phyloP scores from a whole-genome alignment of 1,284 basidiomycete genomes.

The Stygiomarasmius scandens region DNA sequence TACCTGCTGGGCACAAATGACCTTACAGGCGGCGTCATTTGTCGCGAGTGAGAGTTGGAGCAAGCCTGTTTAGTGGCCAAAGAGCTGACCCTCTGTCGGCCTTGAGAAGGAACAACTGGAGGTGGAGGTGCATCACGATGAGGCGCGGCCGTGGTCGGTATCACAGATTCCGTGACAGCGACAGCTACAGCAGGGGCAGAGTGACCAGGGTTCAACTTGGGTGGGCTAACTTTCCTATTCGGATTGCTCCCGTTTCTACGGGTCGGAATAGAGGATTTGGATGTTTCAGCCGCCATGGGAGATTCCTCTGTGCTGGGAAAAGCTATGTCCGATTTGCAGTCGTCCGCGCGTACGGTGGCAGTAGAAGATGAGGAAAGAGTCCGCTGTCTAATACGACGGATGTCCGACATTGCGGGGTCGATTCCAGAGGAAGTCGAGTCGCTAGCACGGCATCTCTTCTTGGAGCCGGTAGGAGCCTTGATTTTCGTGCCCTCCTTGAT shows the following conservation, averaged over 20 bases:
- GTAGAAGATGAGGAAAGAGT: slow-evolving; percentile 8
- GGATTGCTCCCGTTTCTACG: not conserved
- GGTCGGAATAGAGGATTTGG: not conserved
- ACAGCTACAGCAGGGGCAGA: slow-evolving; percentile 6
- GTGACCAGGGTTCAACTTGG: slow-evolving; percentile 9
- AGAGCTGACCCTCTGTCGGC: slow-evolving; percentile 4
- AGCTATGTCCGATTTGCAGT: not conserved
- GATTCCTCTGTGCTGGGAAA: slow-evolving; percentile 4
- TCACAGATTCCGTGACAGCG: slow-evolving; percentile 2
- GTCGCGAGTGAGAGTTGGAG: slow-evolving; percentile 4
- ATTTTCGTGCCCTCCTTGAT: not conserved
- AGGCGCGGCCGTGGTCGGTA: not conserved
- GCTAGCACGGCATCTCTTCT: slow-evolving; percentile 12
- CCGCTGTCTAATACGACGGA: slow-evolving; percentile 7
- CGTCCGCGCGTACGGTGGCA: not conserved
- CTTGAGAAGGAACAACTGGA: slow-evolving; percentile 1
- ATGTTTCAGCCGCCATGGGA: not conserved
- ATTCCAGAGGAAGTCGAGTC: slow-evolving; percentile 2
- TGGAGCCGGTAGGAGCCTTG: slow-evolving; percentile 5
- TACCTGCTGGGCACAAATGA: not conserved
- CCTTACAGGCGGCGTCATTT: not conserved
- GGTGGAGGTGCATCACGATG: slow-evolving; percentile 7
- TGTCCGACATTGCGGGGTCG: not conserved
- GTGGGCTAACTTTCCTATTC: slow-evolving; percentile 7
- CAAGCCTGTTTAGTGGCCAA: not conserved